Conservation (phyloP, 352 stramenopile genomes). For the Poterioochromonas sp. region DNA sequence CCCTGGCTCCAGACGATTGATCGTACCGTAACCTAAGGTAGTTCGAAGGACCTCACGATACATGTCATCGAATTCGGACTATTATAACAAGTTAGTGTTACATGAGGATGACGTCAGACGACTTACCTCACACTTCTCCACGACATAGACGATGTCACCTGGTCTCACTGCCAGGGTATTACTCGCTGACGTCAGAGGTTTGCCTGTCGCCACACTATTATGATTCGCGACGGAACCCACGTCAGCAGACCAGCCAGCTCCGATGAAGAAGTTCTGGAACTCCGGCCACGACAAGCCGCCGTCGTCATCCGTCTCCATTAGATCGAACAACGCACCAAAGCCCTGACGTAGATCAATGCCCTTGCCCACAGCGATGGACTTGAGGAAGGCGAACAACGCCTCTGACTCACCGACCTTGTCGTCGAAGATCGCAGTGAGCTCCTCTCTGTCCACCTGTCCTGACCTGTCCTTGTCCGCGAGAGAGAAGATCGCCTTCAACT, state of each 20-base stretch:
- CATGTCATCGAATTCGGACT: conserved; percentile 59
- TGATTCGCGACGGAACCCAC: not conserved
- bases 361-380: conserved; percentile 67
- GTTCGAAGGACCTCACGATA: conserved; percentile 73
- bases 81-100: not conserved
- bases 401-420: not conserved
- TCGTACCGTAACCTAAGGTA: conserved; percentile 55
- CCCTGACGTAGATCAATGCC: conserved; percentile 57
- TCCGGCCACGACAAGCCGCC: conserved; percentile 72
- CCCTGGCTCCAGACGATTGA: conserved; percentile 64
- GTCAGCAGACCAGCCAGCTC: not conserved
- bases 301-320: conserved; percentile 74
- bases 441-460: conserved; percentile 40
- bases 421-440: conserved; percentile 42
- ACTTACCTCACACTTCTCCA: conserved; percentile 61
- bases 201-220: not conserved
- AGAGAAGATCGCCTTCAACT: conserved; percentile 67
- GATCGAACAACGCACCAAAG: conserved; percentile 73
- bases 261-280: conserved; percentile 51
- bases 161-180: not conserved
- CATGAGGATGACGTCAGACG: not conserved
- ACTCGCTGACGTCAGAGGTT: not conserved
- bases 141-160: conserved; percentile 51
- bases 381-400: conserved; percentile 60
- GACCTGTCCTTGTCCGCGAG: conserved; percentile 57